Conservation (phyloP, 352 stramenopile species). For the Phytophthora pluvialis region DNA sequence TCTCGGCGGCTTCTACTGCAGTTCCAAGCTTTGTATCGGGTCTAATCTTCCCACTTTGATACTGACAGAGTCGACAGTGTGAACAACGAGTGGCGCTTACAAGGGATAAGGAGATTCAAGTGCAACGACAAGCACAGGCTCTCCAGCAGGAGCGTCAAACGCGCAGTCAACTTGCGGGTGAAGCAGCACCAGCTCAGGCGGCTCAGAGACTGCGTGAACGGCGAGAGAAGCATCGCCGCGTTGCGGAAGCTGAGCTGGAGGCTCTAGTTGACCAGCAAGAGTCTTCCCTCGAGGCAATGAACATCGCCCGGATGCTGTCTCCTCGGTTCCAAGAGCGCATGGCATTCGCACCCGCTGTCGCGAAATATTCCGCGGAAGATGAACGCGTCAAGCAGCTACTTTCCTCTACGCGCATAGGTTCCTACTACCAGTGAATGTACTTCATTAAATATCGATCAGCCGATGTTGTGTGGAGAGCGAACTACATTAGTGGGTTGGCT, state of each 20-base stretch:
- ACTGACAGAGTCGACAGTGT: slow-evolving; percentile 50
- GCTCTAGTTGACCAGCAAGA: slow-evolving; percentile 71
- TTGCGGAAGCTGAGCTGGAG: slow-evolving; percentile 63
- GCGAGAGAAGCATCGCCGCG: slow-evolving; percentile 49
- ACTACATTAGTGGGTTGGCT: neutral
- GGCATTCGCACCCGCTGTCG: slow-evolving; percentile 54
- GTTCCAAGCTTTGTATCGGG: neutral
- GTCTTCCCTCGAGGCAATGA: slow-evolving; percentile 82
- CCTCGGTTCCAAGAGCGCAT: slow-evolving; percentile 71
- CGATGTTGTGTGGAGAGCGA: no score
- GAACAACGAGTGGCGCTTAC: slow-evolving; percentile 54
- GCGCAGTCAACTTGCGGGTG: slow-evolving; percentile 39
- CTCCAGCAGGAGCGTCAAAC: slow-evolving; percentile 40
- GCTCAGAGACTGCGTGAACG: slow-evolving; percentile 54
- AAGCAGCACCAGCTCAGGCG: slow-evolving; percentile 47
- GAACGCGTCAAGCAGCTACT: slow-evolving; percentile 69
- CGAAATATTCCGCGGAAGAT: slow-evolving; percentile 62
- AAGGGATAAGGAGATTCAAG: slow-evolving; percentile 45
- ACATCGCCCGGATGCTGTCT: slow-evolving; percentile 81
- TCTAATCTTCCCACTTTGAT: neutral
- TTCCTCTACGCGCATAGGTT: slow-evolving; percentile 52
- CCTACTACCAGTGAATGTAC: slow-evolving; percentile 64
- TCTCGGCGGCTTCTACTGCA: neutral
- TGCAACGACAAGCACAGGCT: slow-evolving; percentile 29
- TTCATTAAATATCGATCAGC: neutral